These are phyloP conservation scores for Dendrocalamus latiflorus DNA, from an alignment of 202 grass and related monocot species.

Conservation along the genomic window DNA sequence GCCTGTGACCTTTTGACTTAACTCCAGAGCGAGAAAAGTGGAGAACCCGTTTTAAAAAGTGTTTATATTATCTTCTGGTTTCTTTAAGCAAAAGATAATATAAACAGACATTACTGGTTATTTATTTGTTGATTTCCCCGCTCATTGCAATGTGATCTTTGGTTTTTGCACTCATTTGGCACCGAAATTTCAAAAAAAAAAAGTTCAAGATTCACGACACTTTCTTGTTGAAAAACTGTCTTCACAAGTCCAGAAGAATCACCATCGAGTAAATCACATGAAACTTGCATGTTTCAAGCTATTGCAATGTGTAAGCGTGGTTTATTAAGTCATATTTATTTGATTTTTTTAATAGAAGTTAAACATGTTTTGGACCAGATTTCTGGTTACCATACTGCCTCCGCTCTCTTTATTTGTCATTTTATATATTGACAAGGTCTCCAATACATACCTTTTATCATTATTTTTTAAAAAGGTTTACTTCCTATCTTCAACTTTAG, in stretches of 20 bases:
- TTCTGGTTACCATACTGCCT: neutral
- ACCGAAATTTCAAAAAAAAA: neutral
- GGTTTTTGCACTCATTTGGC: neutral
- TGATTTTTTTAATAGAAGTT: neutral
- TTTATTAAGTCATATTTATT: neutral
- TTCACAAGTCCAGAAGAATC: neutral
- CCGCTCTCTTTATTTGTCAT: neutral
- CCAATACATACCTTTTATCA: neutral
- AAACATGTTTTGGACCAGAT: neutral
- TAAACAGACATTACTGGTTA: no score
- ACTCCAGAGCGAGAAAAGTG: no score
- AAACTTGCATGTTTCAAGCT: neutral
- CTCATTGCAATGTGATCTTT: neutral
- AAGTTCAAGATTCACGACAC: neutral
- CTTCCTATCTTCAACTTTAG: no score
- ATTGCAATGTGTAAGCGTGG: neutral
- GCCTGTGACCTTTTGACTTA: no score
- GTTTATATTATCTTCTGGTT: no score
- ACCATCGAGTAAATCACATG: neutral
- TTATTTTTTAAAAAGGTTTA: no score
- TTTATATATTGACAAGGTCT: neutral
- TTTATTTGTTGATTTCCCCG: no score
- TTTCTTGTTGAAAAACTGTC: neutral
- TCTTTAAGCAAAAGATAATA: no score
- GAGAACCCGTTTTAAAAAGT: no score